Evolutionary conservation across 2,329 filamentous ascomycete genomes (phyloP), one percentile per base, ranked within the genome.

Genomic region (Basipetospora chlamydospora): DNA sequence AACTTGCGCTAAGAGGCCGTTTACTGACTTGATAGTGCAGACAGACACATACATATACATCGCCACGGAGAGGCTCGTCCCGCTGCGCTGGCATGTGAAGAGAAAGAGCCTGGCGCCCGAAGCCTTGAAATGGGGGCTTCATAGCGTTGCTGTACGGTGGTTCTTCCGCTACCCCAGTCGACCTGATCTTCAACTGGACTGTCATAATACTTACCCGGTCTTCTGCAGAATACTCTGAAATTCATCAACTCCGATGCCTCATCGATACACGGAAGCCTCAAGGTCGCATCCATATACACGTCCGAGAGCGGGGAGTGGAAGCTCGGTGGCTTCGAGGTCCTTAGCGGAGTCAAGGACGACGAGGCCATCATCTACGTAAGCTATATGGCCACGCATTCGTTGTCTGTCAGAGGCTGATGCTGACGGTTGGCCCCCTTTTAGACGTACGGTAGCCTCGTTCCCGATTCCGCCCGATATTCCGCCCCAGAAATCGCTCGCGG

Each of bases 301-400:
- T 86, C 85, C 42, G 88, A 96, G 53, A 95, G 90, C 51, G 90
- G 90, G 40, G 90, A 98, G 59, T 98, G 90, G 90, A 96, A 92
- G 52, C 63, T 98, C 2, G 87, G 81, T 15, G 90, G 90, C 1
- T 93, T 98, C 47, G 90, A 98, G 46, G 72, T 94, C 5, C 58
- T 96, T 41, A 96, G 87, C 59, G 95, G 81, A 26, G 78, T 96
- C 60, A 96, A 95, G 50, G 90, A 96, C 39, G 87, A 96, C 42
- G 85, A 96, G 47, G 85, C 87, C 8, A 67, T 93, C 33, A 87
- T 98, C 50, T 95, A 92, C 52, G 79, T 84, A 22, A 40, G 55
- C 44, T 7, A 23, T 23, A 23, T 23, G 22, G 22, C 22, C 11
- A 23, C 11, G 22, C 6, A 23, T 23, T 11, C 6, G 11, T 23